A percentile compares a stretch with the other conserved stretches of the same genome.
These are phyloP conservation scores for Wakefieldia striispora DNA, from an alignment of 768 basidiomycete genomes.

Conservation along the genomic window DNA sequence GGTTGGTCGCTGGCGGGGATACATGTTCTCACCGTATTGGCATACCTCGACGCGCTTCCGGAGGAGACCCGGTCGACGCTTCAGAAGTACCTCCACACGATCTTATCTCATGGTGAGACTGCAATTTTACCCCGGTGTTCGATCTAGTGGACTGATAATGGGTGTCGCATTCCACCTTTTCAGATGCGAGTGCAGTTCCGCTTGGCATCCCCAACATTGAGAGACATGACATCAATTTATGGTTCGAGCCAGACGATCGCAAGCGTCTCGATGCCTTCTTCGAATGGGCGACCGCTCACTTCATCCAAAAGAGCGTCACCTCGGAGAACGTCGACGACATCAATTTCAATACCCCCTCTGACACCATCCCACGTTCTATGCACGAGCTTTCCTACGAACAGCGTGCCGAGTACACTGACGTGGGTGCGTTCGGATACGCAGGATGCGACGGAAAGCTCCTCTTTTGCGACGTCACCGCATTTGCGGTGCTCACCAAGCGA, in stretches of 20 bases:
- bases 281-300: constrained; percentile 15
- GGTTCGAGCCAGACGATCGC: constrained; percentile 3
- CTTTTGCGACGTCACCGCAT: constrained; percentile 8
- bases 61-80: constrained; percentile 6
- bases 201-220: constrained; percentile 9
- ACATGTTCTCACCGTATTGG: constrained; percentile 10
- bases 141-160: no score
- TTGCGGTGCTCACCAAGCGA: constrained; percentile 9
- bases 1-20: constrained; percentile 21
- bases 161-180: no score
- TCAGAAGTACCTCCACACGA: constrained; percentile 19
- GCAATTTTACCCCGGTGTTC: not conserved
- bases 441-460: constrained; percentile 17
- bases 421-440: not conserved
- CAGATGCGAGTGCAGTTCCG: constrained; percentile 3
- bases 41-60: constrained; percentile 12
- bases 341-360: constrained; percentile 9
- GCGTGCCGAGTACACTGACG: constrained; percentile 10
- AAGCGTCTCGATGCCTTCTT: constrained; percentile 17
- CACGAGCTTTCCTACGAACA: constrained; percentile 12
- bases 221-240: not conserved
- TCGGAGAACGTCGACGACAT: constrained; percentile 18
- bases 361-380: constrained; percentile 8
- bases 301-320: constrained; percentile 13
- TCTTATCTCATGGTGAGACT: constrained; percentile 17